phyloP scores from a whole-genome alignment of 805 yeast genomes.

The Hanseniaspora meyeri region DNA sequence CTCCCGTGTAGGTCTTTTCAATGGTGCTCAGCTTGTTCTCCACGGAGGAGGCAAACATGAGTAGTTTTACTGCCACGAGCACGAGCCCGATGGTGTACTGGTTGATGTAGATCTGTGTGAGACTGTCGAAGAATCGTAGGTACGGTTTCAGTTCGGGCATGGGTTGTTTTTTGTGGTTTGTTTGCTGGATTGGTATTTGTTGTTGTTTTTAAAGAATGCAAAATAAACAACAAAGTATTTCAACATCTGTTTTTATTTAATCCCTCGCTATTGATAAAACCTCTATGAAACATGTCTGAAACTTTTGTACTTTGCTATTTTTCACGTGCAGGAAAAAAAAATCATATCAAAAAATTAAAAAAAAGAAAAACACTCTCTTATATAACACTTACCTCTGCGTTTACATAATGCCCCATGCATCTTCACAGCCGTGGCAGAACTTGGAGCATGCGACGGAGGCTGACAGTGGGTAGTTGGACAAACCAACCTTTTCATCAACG shows the following conservation, averaged over 20 bases:
- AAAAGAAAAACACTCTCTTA: not conserved
- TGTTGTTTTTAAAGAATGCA: too few species aligned
- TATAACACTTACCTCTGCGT: not conserved
- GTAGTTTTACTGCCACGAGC: slow-evolving; percentile 47
- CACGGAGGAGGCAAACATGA: slow-evolving; percentile 43
- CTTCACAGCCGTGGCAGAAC: slow-evolving; percentile 97
- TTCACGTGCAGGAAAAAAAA: not conserved
- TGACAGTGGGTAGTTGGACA: slow-evolving; percentile 86
- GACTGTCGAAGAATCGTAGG: slow-evolving; percentile 38
- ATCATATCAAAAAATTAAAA: not conserved
- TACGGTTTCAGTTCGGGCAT: slow-evolving; percentile 22
- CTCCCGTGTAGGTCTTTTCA: slow-evolving; percentile 28
- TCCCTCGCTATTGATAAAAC: not conserved
- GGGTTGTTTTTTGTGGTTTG: too few species aligned
- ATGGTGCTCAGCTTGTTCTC: slow-evolving; percentile 32
- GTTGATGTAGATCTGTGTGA: slow-evolving; percentile 59
- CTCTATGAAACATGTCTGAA: not conserved
- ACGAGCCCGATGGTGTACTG: slow-evolving; percentile 45
- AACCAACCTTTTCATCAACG: slow-evolving; percentile 92
- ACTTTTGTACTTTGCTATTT: not conserved
- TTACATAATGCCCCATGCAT: slow-evolving; percentile 74
- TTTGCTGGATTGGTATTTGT: too few species aligned
- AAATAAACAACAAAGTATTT: too few species aligned
- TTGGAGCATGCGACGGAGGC: slow-evolving; percentile 98
- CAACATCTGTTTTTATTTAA: too few species aligned